Conservation (phyloP, 1,284 basidiomycete species). For the Cronartium quercuum region DNA sequence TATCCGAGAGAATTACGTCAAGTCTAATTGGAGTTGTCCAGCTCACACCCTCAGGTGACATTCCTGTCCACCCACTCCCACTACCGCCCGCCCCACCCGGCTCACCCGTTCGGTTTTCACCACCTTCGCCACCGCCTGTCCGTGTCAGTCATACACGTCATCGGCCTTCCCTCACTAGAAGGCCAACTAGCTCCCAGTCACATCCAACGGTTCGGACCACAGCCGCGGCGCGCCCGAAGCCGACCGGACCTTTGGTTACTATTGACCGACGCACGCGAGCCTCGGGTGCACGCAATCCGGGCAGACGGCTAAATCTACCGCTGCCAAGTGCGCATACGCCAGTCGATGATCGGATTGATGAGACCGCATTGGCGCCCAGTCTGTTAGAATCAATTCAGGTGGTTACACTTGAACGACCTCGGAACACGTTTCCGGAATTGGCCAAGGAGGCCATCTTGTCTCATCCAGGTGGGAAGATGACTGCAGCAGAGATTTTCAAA, state of each 20-base stretch:
- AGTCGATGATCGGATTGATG: slow-evolving; percentile 8
- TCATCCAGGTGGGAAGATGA: slow-evolving; percentile 28
- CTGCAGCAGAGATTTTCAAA: slow-evolving; percentile 39
- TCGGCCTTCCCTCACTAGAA: neutral
- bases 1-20: slow-evolving; percentile 5
- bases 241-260: neutral
- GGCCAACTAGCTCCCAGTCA: neutral
- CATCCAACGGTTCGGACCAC: neutral
- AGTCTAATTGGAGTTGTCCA: slow-evolving; percentile 4
- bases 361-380: slow-evolving; percentile 12
- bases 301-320: slow-evolving; percentile 23
- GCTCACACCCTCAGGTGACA: slow-evolving; percentile 26
- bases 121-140: neutral
- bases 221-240: neutral
- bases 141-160: neutral
- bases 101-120: neutral
- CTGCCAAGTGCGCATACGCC: slow-evolving; percentile 28
- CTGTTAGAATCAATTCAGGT: slow-evolving; percentile 34
- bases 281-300: slow-evolving; percentile 10
- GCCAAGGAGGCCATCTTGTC: slow-evolving; percentile 34
- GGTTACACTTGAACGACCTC: slow-evolving; percentile 9
- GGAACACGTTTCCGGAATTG: slow-evolving; percentile 31
- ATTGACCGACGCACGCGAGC: slow-evolving; percentile 25
- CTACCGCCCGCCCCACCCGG: neutral
- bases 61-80: slow-evolving; percentile 20